Base-by-base conservation (phyloP, 2,329 filamentous ascomycete genomes). In the Aspergillus ochraceus region DNA sequence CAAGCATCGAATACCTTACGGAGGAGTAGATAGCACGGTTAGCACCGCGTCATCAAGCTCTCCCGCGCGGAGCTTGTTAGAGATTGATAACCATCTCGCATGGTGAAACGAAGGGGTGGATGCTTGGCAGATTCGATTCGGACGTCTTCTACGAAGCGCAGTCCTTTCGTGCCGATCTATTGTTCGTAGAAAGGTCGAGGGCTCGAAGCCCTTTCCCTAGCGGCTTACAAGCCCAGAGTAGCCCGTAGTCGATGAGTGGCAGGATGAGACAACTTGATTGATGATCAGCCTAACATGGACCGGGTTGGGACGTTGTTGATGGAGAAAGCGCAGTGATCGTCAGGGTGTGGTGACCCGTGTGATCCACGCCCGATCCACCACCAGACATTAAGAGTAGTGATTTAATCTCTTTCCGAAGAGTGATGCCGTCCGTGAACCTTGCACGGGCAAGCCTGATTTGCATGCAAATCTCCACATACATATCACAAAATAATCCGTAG, bases 241-340 rank as follows among this genome's bases (percentile, higher is more conserved):
- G 32, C 32, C 32, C 32, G 12, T 36, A 11, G 32, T 36, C 32
- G 11, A 36, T 5, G 12, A 5, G 32, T 36, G 32, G 32, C 32
- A 36, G 32, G 32, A 14, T 36, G 32, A 36, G 32, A 36, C 32
- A 36, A 36, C 12, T 32, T 12, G 9, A 32, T 32, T 32, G 30
- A 32, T 12, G 30, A 32, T 32, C 36, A 17, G 14, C 14, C 45
- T 29, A 4, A 49, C 36, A 6, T 14, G 32, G 47, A 19, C 53
- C 53, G 2, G 6, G 26, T 49, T 49, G 12, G 53, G 29, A 55
- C 45, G 19, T 39, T 49, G 45, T 39, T 55, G 53, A 45, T 19
- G 53, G 53, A 49, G 53, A 55, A 55, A 52, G 32, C 19, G 26
- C 2, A 32, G 49, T 49, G 53, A 55, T 55, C 53, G 53, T 49